Evolutionary conservation across 1,284 basidiomycete species (phyloP), one percentile per base, ranked within the genome.

Genomic region (Malassezia yamatoensis): DNA sequence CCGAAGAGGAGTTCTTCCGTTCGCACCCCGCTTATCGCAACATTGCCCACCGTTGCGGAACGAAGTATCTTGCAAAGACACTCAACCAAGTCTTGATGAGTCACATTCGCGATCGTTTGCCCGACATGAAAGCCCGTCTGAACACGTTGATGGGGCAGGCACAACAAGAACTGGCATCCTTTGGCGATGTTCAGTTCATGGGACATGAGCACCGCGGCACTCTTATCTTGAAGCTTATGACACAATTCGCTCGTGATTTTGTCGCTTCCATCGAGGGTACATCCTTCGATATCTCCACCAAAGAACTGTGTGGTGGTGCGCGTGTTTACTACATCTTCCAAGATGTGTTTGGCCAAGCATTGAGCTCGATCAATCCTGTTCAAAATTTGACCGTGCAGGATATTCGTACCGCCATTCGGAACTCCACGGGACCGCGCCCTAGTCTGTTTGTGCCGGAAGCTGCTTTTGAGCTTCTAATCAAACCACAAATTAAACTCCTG

Each of bases 311-410:
- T 29, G 94, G 94, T 41, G 94, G 94, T 53, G 94, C 94, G 10
- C 83, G 94, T 53, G 90, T 99, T 76, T 98, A 96, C 78, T 96
- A 96, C 79, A 96, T 99, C 76, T 99, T 99, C 82, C 90, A 96
- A 74, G 94, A 98, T 68, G 84, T 98, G 48, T 99, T 98, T 72
- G 94, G 94, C 5, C 82, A 86, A 51, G 93, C 93, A 0, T 82
- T 99, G 8, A 81, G 83, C 60, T 86, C 84, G 13, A 89, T 99
- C 72, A 88, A 96, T 70, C 85, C 93, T 0, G 90, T 89, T 16
- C 81, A 84, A 50, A 93, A 93, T 73, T 81, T 98, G 54, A 89
- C 90, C 52, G 84, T 87, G 58, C 86, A 89, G 68, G 94, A 99
- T 76, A 96, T 99, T 73, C 84, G 91, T 38, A 99, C 94, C 2